phyloP scores from a whole-genome alignment of 2,329 filamentous ascomycete species.

The Trichoderma brevicompactum region DNA sequence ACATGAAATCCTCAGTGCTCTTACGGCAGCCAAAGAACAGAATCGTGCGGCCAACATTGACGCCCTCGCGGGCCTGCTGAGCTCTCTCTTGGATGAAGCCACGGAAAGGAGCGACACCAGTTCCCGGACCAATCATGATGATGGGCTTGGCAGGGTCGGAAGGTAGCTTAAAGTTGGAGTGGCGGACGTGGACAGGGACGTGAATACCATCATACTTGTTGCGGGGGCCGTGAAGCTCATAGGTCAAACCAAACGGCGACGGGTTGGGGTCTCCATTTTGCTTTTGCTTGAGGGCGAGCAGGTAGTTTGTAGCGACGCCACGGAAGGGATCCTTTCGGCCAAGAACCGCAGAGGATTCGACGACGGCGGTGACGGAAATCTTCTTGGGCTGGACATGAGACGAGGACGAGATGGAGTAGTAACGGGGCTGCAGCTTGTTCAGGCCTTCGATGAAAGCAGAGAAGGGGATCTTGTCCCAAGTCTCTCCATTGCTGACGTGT shows the following conservation, averaged over 20 bases:
- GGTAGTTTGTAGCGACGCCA: constrained; percentile 96
- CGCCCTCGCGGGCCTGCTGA: constrained; percentile 76
- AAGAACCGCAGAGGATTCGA: constrained; percentile 80
- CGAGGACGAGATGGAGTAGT: constrained; percentile 99
- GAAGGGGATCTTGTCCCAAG: constrained; percentile 87
- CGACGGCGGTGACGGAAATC: constrained; percentile 92
- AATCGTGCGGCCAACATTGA: constrained; percentile 82
- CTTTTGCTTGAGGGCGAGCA: constrained; percentile 93
- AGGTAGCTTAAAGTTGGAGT: constrained; percentile 98
- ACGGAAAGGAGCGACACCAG: constrained; percentile 94
- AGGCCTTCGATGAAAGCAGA: constrained; percentile 92
- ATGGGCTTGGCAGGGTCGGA: constrained; percentile 92
- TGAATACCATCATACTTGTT: constrained; percentile 98
- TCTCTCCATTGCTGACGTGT: constrained; percentile 70
- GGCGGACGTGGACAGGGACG: constrained; percentile 91
- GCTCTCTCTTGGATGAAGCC: constrained; percentile 94
- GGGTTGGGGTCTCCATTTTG: constrained; percentile 86
- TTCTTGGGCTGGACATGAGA: constrained; percentile 92
- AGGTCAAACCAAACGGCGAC: constrained; percentile 81
- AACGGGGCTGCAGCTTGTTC: constrained; percentile 93
- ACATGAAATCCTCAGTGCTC: constrained; percentile 86
- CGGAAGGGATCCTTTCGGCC: constrained; percentile 81
- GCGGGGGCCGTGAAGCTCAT: constrained; percentile 83
- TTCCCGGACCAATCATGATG: constrained; percentile 95
- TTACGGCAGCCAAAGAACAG: constrained; percentile 97